These are phyloP conservation scores for Colletotrichum paranaense DNA, from an alignment of 2,329 filamentous ascomycete species.

Conservation along the genomic window DNA sequence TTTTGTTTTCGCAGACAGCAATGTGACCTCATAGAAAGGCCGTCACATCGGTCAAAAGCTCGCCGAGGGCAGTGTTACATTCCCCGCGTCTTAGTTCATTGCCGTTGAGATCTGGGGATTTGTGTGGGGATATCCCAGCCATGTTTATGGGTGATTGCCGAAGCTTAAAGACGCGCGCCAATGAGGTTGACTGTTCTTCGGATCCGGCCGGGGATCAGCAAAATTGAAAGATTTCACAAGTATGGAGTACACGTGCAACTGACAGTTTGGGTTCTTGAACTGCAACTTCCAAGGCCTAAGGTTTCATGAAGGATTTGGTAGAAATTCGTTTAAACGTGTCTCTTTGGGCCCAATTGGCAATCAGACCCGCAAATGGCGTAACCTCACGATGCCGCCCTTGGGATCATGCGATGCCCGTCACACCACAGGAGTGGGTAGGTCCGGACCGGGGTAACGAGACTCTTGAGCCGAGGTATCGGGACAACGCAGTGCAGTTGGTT, in stretches of 20 bases:
- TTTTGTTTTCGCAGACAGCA: not conserved
- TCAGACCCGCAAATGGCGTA: not conserved
- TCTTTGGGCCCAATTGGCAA: not conserved
- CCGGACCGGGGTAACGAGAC: not conserved
- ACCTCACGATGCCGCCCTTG: not conserved
- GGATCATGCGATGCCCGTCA: not conserved
- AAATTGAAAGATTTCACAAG: constrained; percentile 1
- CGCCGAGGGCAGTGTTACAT: constrained; percentile 23
- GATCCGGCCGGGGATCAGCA: constrained; percentile 6
- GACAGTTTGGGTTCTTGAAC: not conserved
- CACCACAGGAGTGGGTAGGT: not conserved
- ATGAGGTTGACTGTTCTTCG: not conserved
- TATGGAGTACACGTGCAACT: constrained; percentile 3
- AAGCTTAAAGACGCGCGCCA: constrained; percentile 25
- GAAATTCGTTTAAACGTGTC: too few species aligned
- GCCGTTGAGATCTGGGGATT: constrained; percentile 34
- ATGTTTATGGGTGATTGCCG: not conserved
- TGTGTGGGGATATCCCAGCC: constrained; percentile 19
- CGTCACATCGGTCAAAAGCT: constrained; percentile 18
- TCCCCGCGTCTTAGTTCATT: constrained; percentile 20
- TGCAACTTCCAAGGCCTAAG: not conserved
- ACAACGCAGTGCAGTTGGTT: not conserved
- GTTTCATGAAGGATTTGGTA: not conserved
- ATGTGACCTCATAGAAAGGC: constrained; percentile 32
- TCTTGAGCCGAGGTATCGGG: not conserved